phyloP scores from a whole-genome alignment of 2,329 filamentous ascomycete species.

The Calonectria leucothoes region DNA sequence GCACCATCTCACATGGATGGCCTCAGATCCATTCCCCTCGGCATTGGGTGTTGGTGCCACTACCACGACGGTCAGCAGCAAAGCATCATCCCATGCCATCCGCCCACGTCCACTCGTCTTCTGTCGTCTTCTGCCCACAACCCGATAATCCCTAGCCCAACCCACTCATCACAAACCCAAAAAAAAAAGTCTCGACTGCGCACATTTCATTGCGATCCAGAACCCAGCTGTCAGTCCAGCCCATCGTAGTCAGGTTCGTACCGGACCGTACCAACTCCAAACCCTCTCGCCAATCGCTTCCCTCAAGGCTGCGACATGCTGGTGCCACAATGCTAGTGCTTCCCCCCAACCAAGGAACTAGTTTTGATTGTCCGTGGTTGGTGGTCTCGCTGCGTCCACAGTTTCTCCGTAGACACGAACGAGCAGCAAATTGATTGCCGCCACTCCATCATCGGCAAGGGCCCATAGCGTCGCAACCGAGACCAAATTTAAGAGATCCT shows the following conservation, averaged over 20 bases:
- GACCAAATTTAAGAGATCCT: not conserved
- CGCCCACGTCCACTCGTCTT: not conserved
- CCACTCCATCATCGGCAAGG: slow-evolving; percentile 1
- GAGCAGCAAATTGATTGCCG: not conserved
- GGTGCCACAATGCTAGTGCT: not conserved
- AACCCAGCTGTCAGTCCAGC: slow-evolving; percentile 4
- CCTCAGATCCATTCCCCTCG: slow-evolving; percentile 21
- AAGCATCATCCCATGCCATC: slow-evolving; percentile 15
- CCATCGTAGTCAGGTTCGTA: not conserved
- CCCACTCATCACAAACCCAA: slow-evolving; percentile 12
- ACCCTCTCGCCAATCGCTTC: not conserved
- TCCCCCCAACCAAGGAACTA: slow-evolving; percentile 8
- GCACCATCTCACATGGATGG: slow-evolving; percentile 23
- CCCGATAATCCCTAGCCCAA: slow-evolving; percentile 18
- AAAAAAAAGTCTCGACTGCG: slow-evolving; percentile 22
- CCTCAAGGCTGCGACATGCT: not conserved
- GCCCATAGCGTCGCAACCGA: not conserved
- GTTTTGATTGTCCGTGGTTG: not conserved
- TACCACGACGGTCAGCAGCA: slow-evolving; percentile 9
- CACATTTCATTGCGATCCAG: slow-evolving; percentile 21
- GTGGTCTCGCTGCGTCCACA: not conserved
- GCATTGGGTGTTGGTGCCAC: slow-evolving; percentile 14
- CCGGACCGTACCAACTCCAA: not conserved
- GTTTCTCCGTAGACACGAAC: not conserved
- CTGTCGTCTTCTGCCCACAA: slow-evolving; percentile 12